These are phyloP conservation scores for Aspergillus uvarum DNA, from an alignment of 2,329 filamentous ascomycete genomes.

Conservation along the genomic window DNA sequence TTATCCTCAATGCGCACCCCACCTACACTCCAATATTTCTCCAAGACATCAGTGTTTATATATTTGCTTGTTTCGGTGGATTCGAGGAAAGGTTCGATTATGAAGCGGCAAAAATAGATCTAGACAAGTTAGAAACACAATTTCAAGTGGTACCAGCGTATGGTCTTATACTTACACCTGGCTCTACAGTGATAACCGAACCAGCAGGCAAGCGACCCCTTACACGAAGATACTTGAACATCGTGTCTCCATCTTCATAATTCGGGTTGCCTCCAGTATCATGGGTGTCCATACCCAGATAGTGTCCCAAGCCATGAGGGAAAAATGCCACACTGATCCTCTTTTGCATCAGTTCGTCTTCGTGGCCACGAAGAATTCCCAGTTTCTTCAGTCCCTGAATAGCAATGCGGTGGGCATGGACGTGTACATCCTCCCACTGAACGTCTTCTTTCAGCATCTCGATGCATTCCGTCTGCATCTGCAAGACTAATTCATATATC, in stretches of 20 bases:
- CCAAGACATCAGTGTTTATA: constrained; percentile 71
- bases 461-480: constrained; percentile 79
- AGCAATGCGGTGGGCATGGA: constrained; percentile 70
- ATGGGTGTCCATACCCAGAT: constrained; percentile 89
- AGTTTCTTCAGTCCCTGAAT: constrained; percentile 68
- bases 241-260: constrained; percentile 72
- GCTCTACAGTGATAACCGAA: constrained; percentile 90
- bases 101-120: constrained; percentile 90
- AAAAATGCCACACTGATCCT: constrained; percentile 88
- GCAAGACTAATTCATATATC: constrained; percentile 74
- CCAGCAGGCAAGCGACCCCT: constrained; percentile 72
- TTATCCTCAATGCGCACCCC: constrained; percentile 94
- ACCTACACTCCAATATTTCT: constrained; percentile 83
- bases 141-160: neutral
- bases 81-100: constrained; percentile 75
- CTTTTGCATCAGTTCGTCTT: constrained; percentile 71
- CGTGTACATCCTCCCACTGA: constrained; percentile 69
- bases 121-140: constrained; percentile 26
- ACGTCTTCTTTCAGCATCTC: constrained; percentile 66
- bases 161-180: constrained; percentile 67
- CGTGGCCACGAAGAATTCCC: constrained; percentile 66
- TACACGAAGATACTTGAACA: constrained; percentile 86
- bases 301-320: constrained; percentile 87
- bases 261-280: constrained; percentile 79
- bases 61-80: constrained; percentile 71